A percentile compares a stretch with the other conserved stretches of the same genome.
Evolutionary conservation across 2,329 filamentous ascomycete species (phyloP).

Genomic region (Dendrostoma leiphaemia): DNA sequence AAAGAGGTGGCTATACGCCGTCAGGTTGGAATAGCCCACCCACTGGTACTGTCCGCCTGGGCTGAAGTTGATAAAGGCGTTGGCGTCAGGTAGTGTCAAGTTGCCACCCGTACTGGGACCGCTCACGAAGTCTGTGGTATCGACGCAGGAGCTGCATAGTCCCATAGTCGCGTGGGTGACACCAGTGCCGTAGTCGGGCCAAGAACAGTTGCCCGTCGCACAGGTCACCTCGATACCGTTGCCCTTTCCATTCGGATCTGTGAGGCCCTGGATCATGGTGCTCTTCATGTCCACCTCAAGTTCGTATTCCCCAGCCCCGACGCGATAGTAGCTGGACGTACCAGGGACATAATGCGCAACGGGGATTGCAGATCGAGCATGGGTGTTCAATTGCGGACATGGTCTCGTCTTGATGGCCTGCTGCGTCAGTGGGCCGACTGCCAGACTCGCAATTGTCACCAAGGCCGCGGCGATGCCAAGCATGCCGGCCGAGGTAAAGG

Average conservation of each 20-base stretch:
- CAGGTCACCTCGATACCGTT: slow-evolving; percentile 21
- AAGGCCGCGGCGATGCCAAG: slow-evolving; percentile 21
- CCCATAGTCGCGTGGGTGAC: slow-evolving; percentile 26
- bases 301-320: slow-evolving; percentile 23
- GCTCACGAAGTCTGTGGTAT: slow-evolving; percentile 22
- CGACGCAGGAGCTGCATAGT: slow-evolving; percentile 25
- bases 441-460: slow-evolving; percentile 27
- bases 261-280: slow-evolving; percentile 28
- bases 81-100: slow-evolving; percentile 22
- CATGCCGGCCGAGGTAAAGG: slow-evolving; percentile 16
- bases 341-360: slow-evolving; percentile 12
- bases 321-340: slow-evolving; percentile 19
- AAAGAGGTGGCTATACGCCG: slow-evolving; percentile 20
- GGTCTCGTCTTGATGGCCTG: slow-evolving; percentile 26
- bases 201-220: slow-evolving; percentile 26
- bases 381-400: slow-evolving; percentile 21
- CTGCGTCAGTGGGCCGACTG: slow-evolving; percentile 30
- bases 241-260: slow-evolving; percentile 25
- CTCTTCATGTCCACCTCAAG: slow-evolving; percentile 29
- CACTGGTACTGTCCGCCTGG: slow-evolving; percentile 19
- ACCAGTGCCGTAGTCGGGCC: slow-evolving; percentile 19
- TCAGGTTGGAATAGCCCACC: slow-evolving; percentile 17
- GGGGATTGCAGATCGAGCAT: slow-evolving; percentile 8
- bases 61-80: slow-evolving; percentile 19
- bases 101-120: slow-evolving; percentile 9